These are phyloP conservation scores for Lanzia echinophila DNA, from an alignment of 2,329 filamentous ascomycete species.

Conservation along the genomic window DNA sequence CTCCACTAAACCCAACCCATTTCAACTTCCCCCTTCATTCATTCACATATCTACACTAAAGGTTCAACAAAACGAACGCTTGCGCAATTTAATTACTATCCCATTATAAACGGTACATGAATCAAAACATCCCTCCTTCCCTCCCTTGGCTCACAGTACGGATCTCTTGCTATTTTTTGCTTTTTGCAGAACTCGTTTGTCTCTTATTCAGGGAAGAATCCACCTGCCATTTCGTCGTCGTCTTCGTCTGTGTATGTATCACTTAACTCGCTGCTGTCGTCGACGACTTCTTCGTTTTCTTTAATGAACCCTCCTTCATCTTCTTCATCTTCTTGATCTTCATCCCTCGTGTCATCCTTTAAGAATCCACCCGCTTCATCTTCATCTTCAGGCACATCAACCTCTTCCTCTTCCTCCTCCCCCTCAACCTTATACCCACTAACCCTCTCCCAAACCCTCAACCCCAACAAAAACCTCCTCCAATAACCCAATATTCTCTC, in stretches of 20 bases:
- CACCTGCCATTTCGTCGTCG: slow-evolving; percentile 37
- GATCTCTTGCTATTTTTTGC: too few relatives aligned
- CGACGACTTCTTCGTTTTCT: slow-evolving; percentile 36
- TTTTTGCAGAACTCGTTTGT: too few relatives aligned
- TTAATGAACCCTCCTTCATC: background rate
- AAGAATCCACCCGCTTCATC: slow-evolving; percentile 30
- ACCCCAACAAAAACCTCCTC: slow-evolving; percentile 68
- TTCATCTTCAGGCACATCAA: slow-evolving; percentile 52
- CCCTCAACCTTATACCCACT: slow-evolving; percentile 26
- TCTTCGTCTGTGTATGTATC: slow-evolving; percentile 1
- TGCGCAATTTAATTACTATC: too few relatives aligned
- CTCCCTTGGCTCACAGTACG: too few relatives aligned
- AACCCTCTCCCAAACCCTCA: slow-evolving; percentile 43
- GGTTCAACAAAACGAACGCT: too few relatives aligned
- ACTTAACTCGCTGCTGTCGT: slow-evolving; percentile 8
- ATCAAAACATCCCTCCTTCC: too few relatives aligned
- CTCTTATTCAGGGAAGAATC: slow-evolving; percentile 36
- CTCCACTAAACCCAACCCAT: too few relatives aligned
- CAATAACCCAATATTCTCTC: slow-evolving; percentile 59
- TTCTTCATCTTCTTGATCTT: too few relatives aligned
- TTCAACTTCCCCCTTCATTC: too few relatives aligned
- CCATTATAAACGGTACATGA: too few relatives aligned
- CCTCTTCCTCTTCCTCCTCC: slow-evolving; percentile 31
- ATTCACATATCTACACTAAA: too few relatives aligned
- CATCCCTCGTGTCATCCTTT: slow-evolving; percentile 55